Percentiles rank a stretch among this genome's conserved stretches.
Conservation (phyloP, 108 stramenopile species). For the Aureococcus anophagefferens region DNA sequence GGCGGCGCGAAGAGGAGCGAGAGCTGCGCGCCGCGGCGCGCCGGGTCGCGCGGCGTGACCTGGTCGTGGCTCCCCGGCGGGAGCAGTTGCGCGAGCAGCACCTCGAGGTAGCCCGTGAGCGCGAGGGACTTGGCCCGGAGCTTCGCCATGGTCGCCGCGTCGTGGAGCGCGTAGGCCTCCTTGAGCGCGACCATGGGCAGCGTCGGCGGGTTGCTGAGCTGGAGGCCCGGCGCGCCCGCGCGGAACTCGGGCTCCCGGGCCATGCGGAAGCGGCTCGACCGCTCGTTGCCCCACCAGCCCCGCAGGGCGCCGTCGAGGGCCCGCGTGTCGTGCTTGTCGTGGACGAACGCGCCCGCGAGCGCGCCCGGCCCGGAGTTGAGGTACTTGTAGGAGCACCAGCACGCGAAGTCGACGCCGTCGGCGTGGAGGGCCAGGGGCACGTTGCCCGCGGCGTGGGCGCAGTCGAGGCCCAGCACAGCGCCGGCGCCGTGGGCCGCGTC, state of each 20-base stretch:
- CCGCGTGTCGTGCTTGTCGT: conserved; percentile 12
- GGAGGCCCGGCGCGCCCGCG: conserved; percentile 34
- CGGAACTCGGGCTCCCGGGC: conserved; percentile 4
- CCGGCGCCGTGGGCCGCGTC: background rate
- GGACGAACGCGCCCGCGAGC: conserved; percentile 36
- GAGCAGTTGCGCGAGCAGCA: conserved; percentile 7
- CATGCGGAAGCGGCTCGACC: conserved; percentile 27
- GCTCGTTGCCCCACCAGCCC: conserved; percentile 37
- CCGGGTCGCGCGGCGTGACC: conserved; percentile 18
- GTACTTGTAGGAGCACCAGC: conserved; percentile 47
- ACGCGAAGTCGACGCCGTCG: conserved; percentile 37
- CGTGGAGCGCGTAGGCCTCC: background rate
- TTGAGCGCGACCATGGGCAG: conserved; percentile 15
- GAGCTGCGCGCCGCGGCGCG: conserved; percentile 25
- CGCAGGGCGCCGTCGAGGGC: conserved; percentile 7
- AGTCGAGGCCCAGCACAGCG: background rate
- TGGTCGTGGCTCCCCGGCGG: background rate
- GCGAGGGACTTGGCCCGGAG: conserved; percentile 22
- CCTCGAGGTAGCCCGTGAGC: conserved; percentile 33
- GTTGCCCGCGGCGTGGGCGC: background rate
- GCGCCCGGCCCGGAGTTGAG: conserved; percentile 33
- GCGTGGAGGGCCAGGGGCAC: conserved; percentile 14
- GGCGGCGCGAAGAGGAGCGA: conserved; percentile 18
- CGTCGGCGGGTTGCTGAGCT: conserved; percentile 29
- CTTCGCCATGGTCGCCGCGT: background rate